These are phyloP conservation scores for Hypholoma sublateritium DNA, from an alignment of 768 basidiomycete species.

Conservation along the genomic window DNA sequence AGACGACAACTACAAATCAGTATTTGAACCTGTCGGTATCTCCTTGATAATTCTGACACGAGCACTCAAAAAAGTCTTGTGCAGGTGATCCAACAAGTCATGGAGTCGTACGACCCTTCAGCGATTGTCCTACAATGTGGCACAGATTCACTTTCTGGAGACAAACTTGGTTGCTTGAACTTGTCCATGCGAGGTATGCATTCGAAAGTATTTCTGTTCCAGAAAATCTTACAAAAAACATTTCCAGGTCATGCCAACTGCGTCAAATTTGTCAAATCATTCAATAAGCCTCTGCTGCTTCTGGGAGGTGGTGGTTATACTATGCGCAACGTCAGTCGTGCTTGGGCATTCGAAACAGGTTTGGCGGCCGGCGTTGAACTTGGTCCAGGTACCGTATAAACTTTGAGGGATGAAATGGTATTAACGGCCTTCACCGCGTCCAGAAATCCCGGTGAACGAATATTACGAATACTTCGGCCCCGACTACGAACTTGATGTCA, in stretches of 20 bases:
- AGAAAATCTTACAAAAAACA: neutral
- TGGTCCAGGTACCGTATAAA: slow-evolving; percentile 58
- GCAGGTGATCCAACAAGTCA: slow-evolving; percentile 89
- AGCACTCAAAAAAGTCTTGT: neutral
- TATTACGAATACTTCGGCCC: slow-evolving; percentile 99
- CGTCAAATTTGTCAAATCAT: slow-evolving; percentile 95
- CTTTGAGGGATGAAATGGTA: neutral
- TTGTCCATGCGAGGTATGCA: slow-evolving; percentile 86
- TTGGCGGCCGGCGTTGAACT: slow-evolving; percentile 97
- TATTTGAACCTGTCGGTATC: slow-evolving; percentile 86
- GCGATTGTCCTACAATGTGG: slow-evolving; percentile 98
- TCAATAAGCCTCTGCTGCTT: slow-evolving; percentile 89
- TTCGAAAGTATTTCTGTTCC: neutral
- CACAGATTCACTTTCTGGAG: slow-evolving; percentile 94
- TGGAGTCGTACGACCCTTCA: slow-evolving; percentile 92
- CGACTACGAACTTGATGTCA: slow-evolving; percentile 94
- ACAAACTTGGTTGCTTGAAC: slow-evolving; percentile 94
- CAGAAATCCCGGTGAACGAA: slow-evolving; percentile 97
- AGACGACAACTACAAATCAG: slow-evolving; percentile 91
- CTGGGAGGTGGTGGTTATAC: slow-evolving; percentile 99
- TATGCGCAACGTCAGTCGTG: slow-evolving; percentile 94
- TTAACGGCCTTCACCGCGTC: neutral
- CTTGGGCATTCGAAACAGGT: slow-evolving; percentile 98
- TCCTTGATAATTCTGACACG: neutral
- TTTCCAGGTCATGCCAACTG: slow-evolving; percentile 92